Evolutionary conservation across 1,139 yeast species (phyloP), one percentile per base, ranked within the genome.

Genomic region (Magnusiomyces ingens): DNA sequence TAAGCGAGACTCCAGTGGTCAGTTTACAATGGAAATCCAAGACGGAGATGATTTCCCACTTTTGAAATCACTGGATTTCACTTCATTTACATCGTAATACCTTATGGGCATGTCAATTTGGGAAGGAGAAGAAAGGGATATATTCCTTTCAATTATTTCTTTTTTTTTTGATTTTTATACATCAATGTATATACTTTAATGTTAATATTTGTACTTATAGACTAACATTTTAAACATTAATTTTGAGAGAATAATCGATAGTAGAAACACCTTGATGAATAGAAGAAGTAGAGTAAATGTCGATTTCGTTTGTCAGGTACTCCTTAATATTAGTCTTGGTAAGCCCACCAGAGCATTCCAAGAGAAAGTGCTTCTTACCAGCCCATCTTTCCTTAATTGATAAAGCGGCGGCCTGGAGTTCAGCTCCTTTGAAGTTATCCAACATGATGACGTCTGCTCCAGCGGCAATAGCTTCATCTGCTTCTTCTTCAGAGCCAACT

Each of bases 371-470:
- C 59, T 75, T 73, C 44, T 66, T 63, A 35, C 48, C 43, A 2
- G 68, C 64, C 79, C 86, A 87, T 59, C 74, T 75, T 10, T 66
- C 59, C 67, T 84, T 88, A 60, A 91, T 72, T 58, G 71, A 76
- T 44, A 69, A 69, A 1, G 97, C 95, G 19, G 85, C 94, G 1
- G 67, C 60, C 60, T 79, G 82, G 56, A 91, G 75, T 36, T 77
- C 86, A 0, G 76, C 79, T 2, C 91, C 89, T 2, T 75, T 67
- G 68, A 93, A 91, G 68, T 93, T 91, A 67, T 93, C 98, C 65
- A 93, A 77, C 98, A 91, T 91, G 59, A 93, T 85, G 18, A 91
- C 89, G 69, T 91, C 98, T 0, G 98, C 97, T 17, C 98, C 98
- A 5, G 97, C 95, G 32, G 76, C 80, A 64, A 91, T 91, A 29